Evolutionary conservation across 371 early-diverging fungal genomes (phyloP).

Genomic region (Blastocladiella emersonii): DNA sequence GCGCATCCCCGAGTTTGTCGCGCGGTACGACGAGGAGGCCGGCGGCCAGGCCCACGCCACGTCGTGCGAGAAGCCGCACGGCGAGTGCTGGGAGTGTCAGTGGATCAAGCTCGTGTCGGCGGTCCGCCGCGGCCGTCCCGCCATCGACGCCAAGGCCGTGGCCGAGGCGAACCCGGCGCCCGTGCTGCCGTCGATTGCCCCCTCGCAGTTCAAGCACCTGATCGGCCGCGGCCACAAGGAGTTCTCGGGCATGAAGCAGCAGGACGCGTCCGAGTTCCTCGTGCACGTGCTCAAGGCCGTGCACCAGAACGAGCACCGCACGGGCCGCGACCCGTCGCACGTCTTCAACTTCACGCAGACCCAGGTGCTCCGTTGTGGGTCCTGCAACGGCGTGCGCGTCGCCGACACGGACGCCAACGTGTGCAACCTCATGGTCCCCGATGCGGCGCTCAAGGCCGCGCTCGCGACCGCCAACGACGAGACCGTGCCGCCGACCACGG

Average conservation of each 20-base stretch:
- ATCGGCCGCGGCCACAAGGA: slow-evolving; percentile 81
- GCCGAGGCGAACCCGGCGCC: too few relatives aligned
- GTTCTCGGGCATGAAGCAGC: slow-evolving; percentile 91
- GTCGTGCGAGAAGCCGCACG: neutral
- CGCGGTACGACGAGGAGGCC: slow-evolving; percentile 26
- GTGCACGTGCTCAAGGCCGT: slow-evolving; percentile 57
- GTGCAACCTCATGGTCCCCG: slow-evolving; percentile 61
- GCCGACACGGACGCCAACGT: slow-evolving; percentile 39
- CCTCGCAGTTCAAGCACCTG: slow-evolving; percentile 79
- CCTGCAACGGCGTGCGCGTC: slow-evolving; percentile 70
- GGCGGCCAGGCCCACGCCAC: slow-evolving; percentile 50
- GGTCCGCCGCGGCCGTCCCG: neutral
- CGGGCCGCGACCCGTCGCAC: slow-evolving; percentile 44
- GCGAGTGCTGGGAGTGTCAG: neutral
- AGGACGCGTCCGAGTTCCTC: slow-evolving; percentile 92
- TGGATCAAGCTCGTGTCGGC: neutral
- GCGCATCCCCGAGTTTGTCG: slow-evolving; percentile 49
- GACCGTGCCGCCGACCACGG: slow-evolving; percentile 43
- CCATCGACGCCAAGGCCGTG: too few relatives aligned
- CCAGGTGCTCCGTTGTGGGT: slow-evolving; percentile 69
- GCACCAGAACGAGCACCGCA: slow-evolving; percentile 51
- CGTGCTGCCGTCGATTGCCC: slow-evolving; percentile 28
- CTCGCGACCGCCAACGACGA: slow-evolving; percentile 1
- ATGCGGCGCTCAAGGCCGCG: slow-evolving; percentile 19
- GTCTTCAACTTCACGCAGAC: slow-evolving; percentile 63